Evolutionary conservation across 2,329 filamentous ascomycete genomes (phyloP).

Genomic region (Calonectria honghensis): DNA sequence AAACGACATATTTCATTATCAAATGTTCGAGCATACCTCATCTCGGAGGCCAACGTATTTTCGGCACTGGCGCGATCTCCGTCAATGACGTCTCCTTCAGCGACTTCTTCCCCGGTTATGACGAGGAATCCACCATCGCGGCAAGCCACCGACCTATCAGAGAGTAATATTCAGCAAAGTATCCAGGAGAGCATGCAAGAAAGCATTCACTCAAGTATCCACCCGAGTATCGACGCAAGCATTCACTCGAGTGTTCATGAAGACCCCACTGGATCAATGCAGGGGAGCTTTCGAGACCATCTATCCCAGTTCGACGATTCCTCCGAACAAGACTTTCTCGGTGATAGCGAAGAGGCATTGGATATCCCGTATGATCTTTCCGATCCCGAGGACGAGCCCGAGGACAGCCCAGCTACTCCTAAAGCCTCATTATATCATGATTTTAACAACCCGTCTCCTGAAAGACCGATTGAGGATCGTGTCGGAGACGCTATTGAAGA

Average conservation of each 20-base stretch:
- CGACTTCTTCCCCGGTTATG: constrained; percentile 72
- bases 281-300: constrained; percentile 53
- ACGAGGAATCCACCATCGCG: constrained; percentile 61
- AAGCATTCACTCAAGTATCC: constrained; percentile 6
- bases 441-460: constrained; percentile 52
- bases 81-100: constrained; percentile 67
- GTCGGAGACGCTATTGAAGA: constrained; percentile 50
- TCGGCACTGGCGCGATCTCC: constrained; percentile 75
- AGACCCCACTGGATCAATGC: constrained; percentile 51
- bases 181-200: constrained; percentile 22
- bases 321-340: constrained; percentile 55
- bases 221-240: not conserved
- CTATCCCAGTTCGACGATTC: constrained; percentile 47
- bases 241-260: not conserved
- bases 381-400: constrained; percentile 60
- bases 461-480: constrained; percentile 53
- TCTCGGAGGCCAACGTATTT: constrained; percentile 81
- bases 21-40: constrained; percentile 78
- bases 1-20: constrained; percentile 80
- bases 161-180: constrained; percentile 52
- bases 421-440: constrained; percentile 70
- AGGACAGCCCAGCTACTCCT: constrained; percentile 69
- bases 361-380: constrained; percentile 73
- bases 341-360: constrained; percentile 74
- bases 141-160: constrained; percentile 56